Percentiles rank a stretch among this genome's conserved stretches.
Conservation (phyloP, 805 yeast species). For the Spathaspora girioi region DNA sequence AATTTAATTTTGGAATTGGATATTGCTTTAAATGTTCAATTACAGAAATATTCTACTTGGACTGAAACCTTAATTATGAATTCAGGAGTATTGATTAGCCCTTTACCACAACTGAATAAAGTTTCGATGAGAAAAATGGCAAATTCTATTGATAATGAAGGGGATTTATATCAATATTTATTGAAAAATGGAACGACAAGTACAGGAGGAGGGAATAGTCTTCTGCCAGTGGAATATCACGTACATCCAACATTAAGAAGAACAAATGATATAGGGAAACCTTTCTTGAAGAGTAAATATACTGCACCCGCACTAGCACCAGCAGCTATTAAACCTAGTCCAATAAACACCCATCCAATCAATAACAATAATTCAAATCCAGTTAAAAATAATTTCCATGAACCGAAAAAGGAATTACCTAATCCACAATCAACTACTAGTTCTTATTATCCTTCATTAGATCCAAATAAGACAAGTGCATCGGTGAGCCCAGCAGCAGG, state of each 20-base stretch:
- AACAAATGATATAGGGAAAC: conserved; percentile 8
- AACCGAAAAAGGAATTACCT: not conserved
- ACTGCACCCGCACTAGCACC: not conserved
- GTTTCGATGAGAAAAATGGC: conserved; percentile 78
- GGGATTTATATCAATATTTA: conserved; percentile 71
- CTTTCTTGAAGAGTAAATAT: conserved; percentile 7
- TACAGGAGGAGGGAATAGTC: conserved; percentile 3
- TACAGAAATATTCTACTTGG: conserved; percentile 86
- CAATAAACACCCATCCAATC: not conserved
- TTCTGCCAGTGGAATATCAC: conserved; percentile 57
- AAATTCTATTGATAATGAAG: conserved; percentile 75
- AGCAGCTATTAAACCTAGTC: not conserved
- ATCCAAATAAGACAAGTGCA: not conserved
- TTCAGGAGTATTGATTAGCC: conserved; percentile 78
- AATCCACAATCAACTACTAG: not conserved
- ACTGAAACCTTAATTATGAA: conserved; percentile 80
- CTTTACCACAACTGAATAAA: conserved; percentile 47
- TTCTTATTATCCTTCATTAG: not conserved
- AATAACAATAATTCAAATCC: too few species aligned
- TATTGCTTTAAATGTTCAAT: conserved; percentile 81
- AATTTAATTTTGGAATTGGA: conserved; percentile 83
- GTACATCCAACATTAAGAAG: conserved; percentile 60
- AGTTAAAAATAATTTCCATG: not conserved
- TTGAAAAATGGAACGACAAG: conserved; percentile 36
- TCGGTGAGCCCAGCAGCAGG: not conserved